Base-by-base conservation (phyloP, 768 basidiomycete genomes). In the Phanerochaete sordida region DNA sequence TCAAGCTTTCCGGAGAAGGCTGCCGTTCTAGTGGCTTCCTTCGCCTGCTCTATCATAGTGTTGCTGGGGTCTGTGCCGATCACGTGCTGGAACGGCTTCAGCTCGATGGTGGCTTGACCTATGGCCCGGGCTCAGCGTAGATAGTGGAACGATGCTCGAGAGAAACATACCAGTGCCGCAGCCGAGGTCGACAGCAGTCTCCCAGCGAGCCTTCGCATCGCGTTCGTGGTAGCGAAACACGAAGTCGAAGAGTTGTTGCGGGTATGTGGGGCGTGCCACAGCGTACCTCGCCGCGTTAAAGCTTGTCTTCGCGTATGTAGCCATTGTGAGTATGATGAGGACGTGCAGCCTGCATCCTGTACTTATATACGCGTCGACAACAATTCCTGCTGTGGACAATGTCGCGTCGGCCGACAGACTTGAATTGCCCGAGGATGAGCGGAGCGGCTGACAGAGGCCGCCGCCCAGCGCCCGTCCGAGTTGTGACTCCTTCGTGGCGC, bases 51-150 rank as follows among this genome's bases (percentile, higher is more conserved):
- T 27, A 94, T 76, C 93, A 95, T 95, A 51, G 78, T 77, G 43
- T 73, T 70, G 44, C 88, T 87, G 0, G 92, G 90, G 58, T 95
- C 93, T n/a, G 91, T 74, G 1, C 86, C 93, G 23, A 84, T 75
- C 48, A 91, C 78, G 16, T 76, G 71, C 13, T 68, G 67, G 73
- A 94, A 94, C 0, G 76, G 72, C 1, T 70, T 72, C 4, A 91
- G 76, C 45, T 79, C 79, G 1, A 77, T 68, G 0, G 88, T 92
- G 30, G 88, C 87, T 69, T 92, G 87, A 39, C 91, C 90, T 90
- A 19, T 16, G 11, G 7, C 19, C 39, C 39, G 19, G 39, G n/a
- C n/a, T 43, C 39, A 43, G 39, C 39, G 19, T 16, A 12, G 8
- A 16, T 16, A 43, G 7, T 12, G 19, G 7, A 19, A 19, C 19